Evolutionary conservation across 768 basidiomycete species (phyloP).

Genomic region (Postia placenta): DNA sequence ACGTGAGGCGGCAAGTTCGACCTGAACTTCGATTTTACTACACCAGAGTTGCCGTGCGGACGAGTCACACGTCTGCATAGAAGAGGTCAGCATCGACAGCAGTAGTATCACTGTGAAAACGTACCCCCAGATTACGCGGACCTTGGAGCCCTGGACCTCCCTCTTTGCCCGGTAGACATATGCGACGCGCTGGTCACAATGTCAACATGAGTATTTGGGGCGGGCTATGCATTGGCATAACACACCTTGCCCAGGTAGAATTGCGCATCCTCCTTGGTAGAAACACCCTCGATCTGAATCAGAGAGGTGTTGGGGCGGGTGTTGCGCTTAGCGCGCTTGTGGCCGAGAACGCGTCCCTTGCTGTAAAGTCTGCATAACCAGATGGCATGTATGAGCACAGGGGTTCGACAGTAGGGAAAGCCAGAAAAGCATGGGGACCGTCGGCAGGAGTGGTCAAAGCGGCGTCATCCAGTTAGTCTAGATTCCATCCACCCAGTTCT

Average conservation of each 20-base stretch:
- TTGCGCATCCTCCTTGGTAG: slow-evolving; percentile 87
- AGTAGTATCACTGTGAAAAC: too few relatives aligned
- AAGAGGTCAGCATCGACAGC: too few relatives aligned
- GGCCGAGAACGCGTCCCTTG: slow-evolving; percentile 95
- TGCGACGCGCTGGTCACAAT: slow-evolving; percentile 72
- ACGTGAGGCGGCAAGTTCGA: slow-evolving; percentile 92
- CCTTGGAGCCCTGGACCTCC: slow-evolving; percentile 89
- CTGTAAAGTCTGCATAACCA: slow-evolving; percentile 66
- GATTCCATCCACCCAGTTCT: slow-evolving; percentile 44
- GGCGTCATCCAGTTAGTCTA: slow-evolving; percentile 24
- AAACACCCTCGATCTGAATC: slow-evolving; percentile 95
- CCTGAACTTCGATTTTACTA: slow-evolving; percentile 95
- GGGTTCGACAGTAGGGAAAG: neutral
- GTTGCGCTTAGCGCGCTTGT: slow-evolving; percentile 99
- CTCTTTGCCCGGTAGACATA: slow-evolving; percentile 98
- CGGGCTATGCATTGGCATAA: neutral
- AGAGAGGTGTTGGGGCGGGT: slow-evolving; percentile 93
- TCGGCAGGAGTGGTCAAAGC: neutral
- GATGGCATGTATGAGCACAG: neutral
- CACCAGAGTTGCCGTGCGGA: slow-evolving; percentile 90
- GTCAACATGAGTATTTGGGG: neutral
- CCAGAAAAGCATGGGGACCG: neutral
- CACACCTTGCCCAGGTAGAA: slow-evolving; percentile 98
- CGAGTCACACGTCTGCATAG: slow-evolving; percentile 78
- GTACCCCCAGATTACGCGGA: slow-evolving; percentile 98